Conservation (phyloP, 2,329 filamentous ascomycete species). For the Penicillium griseofulvum region DNA sequence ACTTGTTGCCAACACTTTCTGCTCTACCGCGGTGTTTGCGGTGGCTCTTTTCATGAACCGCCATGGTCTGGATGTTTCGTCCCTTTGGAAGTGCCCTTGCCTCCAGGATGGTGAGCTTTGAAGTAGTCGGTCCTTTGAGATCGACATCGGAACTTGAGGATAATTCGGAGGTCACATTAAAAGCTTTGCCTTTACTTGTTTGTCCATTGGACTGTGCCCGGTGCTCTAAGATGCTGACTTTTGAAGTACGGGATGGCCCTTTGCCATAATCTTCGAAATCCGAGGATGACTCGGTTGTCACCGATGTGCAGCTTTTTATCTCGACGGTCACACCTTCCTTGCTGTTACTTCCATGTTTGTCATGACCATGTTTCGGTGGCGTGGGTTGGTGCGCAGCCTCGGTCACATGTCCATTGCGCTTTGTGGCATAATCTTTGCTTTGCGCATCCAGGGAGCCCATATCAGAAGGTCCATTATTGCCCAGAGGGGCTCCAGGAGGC, state of each 20-base stretch:
- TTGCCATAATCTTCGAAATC: background rate
- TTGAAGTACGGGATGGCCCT: background rate
- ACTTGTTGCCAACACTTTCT: constrained; percentile 3
- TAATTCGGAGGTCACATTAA: background rate
- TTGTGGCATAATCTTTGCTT: background rate
- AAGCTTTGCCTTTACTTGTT: background rate
- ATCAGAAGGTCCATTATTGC: background rate
- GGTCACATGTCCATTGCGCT: background rate
- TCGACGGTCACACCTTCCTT: constrained; percentile 1
- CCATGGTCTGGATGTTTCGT: background rate
- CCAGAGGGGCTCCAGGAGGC: background rate
- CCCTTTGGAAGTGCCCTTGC: background rate
- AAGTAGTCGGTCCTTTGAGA: background rate
- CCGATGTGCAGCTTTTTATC: constrained; percentile 12
- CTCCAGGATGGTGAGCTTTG: constrained; percentile 4
- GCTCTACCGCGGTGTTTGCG: background rate
- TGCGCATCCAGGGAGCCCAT: background rate
- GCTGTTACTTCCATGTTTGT: background rate
- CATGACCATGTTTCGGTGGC: background rate
- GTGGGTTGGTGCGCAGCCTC: background rate
- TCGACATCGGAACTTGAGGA: background rate
- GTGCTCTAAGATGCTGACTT: constrained; percentile 6
- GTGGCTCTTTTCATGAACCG: background rate
- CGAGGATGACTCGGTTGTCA: background rate
- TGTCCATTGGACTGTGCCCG: background rate